Conservation (phyloP, 1,284 basidiomycete genomes). For the Naganishia sp. region DNA sequence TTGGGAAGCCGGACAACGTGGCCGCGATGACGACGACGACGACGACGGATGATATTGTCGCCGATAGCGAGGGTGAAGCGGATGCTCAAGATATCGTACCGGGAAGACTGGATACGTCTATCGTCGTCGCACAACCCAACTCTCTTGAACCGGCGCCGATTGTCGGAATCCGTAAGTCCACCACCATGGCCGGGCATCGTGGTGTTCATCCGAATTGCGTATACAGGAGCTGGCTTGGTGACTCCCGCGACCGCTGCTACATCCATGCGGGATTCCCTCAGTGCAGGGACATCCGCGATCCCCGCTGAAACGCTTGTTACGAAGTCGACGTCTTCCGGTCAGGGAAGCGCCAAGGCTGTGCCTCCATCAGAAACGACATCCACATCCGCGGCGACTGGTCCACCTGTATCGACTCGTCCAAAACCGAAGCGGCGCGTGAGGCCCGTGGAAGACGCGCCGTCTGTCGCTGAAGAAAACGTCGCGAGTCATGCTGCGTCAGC, state of each 20-base stretch:
- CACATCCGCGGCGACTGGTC: background rate
- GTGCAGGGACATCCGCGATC: background rate
- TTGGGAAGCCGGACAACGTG: background rate
- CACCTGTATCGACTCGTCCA: conserved; percentile 7
- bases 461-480: too few species aligned
- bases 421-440: conserved; percentile 14
- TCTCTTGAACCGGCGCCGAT: background rate
- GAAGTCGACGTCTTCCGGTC: background rate
- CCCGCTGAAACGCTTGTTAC: background rate
- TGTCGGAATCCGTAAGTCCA: conserved; percentile 7
- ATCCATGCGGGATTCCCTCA: background rate
- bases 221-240: conserved; percentile 8
- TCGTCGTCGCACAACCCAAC: background rate
- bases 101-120: background rate
- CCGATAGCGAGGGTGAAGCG: conserved; percentile 25
- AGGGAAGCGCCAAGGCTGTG: too few species aligned
- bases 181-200: background rate
- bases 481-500: background rate
- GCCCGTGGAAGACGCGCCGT: background rate
- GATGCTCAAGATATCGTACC: conserved; percentile 6
- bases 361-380: background rate
- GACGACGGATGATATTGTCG: conserved; percentile 16
- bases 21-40: background rate
- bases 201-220: background rate
- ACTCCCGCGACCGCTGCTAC: background rate